phyloP scores from a whole-genome alignment of 108 stramenopile species.

The Cylindrotheca fusiformis region DNA sequence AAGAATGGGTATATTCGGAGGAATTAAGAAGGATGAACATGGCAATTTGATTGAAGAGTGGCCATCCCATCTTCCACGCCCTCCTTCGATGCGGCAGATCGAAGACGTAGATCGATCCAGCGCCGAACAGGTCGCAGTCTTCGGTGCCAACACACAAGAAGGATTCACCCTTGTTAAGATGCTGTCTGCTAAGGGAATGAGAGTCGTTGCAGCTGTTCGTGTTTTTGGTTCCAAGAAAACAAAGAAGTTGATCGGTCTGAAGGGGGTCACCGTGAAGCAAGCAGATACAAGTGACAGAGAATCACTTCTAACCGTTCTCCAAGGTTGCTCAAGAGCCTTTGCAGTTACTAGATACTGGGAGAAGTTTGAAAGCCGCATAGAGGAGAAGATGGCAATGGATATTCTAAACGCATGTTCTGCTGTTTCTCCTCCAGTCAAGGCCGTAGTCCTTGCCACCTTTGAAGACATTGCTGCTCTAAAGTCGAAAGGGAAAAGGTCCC shows the following conservation, averaged over 20 bases:
- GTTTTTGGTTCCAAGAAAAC: conserved; percentile 42
- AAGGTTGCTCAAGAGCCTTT: conserved; percentile 45
- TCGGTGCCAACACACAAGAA: conserved; percentile 52
- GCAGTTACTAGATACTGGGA: conserved; percentile 51
- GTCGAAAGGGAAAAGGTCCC: conserved; percentile 27
- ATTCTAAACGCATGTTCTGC: conserved; percentile 39
- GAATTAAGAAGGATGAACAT: conserved; percentile 9
- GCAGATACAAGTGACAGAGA: conserved; percentile 45
- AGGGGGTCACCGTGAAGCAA: conserved; percentile 46
- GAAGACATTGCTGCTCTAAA: conserved; percentile 43
- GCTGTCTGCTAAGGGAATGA: conserved; percentile 41
- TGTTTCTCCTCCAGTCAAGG: conserved; percentile 27
- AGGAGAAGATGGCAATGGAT: conserved; percentile 43
- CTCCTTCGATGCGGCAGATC: conserved; percentile 34
- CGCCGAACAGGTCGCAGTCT: conserved; percentile 41
- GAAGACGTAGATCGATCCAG: conserved; percentile 12
- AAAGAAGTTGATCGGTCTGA: conserved; percentile 39
- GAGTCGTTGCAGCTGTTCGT: conserved; percentile 50
- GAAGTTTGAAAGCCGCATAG: conserved; percentile 43
- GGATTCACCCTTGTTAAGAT: conserved; percentile 46
- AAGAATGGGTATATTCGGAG: no score
- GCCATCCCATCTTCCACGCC: conserved; percentile 33
- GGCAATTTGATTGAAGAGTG: conserved; percentile 30
- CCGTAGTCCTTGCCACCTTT: conserved; percentile 44
- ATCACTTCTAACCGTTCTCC: conserved; percentile 31